Percentiles rank a stretch among this genome's conserved stretches.
These are phyloP conservation scores for Aspergillus sp. DNA, from an alignment of 2,329 filamentous ascomycete species.

Conservation along the genomic window DNA sequence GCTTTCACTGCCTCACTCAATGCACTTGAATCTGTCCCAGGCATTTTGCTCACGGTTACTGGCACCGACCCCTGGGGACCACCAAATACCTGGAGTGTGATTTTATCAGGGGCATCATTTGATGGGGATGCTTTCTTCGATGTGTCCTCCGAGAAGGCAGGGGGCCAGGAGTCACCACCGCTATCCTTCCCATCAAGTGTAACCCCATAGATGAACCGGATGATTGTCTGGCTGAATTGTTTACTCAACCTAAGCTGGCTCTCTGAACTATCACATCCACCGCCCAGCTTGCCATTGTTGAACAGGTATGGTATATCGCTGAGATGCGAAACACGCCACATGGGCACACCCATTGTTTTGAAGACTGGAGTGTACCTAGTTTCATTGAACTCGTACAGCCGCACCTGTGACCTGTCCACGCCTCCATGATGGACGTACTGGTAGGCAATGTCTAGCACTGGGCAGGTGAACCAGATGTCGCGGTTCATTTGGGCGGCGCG, in stretches of 20 bases:
- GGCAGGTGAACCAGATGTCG: conserved; percentile 35
- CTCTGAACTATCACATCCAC: conserved; percentile 13
- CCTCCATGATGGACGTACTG: conserved; percentile 27
- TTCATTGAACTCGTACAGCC: conserved; percentile 30
- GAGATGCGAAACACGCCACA: conserved; percentile 36
- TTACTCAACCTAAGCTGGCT: conserved; percentile 5
- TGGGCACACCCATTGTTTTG: conserved; percentile 30
- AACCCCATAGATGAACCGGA: conserved; percentile 4
- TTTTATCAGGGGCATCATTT: background rate
- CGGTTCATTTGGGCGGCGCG: conserved; percentile 34
- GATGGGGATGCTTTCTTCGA: background rate
- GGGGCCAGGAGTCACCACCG: background rate
- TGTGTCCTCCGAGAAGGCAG: background rate
- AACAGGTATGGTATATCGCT: conserved; percentile 36
- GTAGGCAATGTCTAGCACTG: conserved; percentile 32
- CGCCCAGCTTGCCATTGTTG: conserved; percentile 13
- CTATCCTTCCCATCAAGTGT: background rate
- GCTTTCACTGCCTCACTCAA: conserved; percentile 2
- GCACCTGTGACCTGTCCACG: conserved; percentile 13
- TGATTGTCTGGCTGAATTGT: conserved; percentile 10
- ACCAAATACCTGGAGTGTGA: background rate
- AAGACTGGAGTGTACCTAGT: conserved; percentile 28
- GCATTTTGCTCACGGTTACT: background rate
- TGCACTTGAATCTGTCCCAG: background rate
- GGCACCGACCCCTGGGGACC: background rate